These are phyloP conservation scores for Aspergillus awamori DNA, from an alignment of 2,329 filamentous ascomycete genomes.

Conservation along the genomic window DNA sequence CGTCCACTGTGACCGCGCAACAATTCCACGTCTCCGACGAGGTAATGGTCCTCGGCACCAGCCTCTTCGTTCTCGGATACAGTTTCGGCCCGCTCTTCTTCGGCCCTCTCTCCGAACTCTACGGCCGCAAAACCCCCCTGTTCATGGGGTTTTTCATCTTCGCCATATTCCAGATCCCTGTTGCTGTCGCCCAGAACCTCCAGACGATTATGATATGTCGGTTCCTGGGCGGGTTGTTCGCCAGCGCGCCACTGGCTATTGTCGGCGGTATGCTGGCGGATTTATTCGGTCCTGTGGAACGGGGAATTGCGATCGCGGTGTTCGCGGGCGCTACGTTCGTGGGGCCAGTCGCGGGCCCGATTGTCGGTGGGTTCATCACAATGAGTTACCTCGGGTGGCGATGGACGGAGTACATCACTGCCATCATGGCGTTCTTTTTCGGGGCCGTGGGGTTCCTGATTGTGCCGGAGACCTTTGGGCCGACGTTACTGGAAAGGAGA, in stretches of 20 bases:
- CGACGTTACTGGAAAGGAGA: conserved; percentile 51
- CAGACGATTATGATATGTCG: conserved; percentile 56
- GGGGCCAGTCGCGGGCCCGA: conserved; percentile 53
- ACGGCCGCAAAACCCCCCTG: conserved; percentile 52
- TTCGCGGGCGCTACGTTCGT: conserved; percentile 53
- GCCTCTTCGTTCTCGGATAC: conserved; percentile 53
- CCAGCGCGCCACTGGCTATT: conserved; percentile 54
- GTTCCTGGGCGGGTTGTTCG: conserved; percentile 57
- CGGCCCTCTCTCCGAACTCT: conserved; percentile 50
- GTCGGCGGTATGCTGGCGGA: conserved; percentile 55
- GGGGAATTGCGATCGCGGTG: conserved; percentile 51
- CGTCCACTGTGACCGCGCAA: conserved; percentile 43
- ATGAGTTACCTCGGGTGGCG: conserved; percentile 58
- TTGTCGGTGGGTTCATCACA: conserved; percentile 56
- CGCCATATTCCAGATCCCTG: conserved; percentile 57
- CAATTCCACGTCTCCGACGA: conserved; percentile 52
- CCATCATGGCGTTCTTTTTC: conserved; percentile 52
- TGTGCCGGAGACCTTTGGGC: conserved; percentile 55
- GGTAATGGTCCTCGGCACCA: conserved; percentile 54
- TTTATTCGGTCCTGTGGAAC: conserved; percentile 52
- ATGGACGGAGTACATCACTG: conserved; percentile 61
- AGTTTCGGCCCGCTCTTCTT: conserved; percentile 45
- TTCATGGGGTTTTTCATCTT: conserved; percentile 52
- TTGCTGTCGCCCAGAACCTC: conserved; percentile 55
- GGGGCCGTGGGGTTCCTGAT: conserved; percentile 48